Conservation (phyloP, 441 rosid genomes). For the Adansonia gregorii region DNA sequence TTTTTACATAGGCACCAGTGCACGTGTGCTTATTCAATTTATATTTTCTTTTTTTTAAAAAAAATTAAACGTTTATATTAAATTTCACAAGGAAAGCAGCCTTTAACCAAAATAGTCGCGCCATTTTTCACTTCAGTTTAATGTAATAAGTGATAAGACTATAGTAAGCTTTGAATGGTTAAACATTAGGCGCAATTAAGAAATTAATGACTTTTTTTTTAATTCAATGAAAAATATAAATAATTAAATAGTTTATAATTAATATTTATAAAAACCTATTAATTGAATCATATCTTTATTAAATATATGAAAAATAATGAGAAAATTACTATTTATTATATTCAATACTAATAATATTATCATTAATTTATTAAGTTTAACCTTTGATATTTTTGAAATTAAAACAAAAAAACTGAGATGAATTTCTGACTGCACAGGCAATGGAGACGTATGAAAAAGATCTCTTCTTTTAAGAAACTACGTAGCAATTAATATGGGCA, state of each 20-base stretch:
- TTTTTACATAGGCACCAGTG: conserved; percentile 33
- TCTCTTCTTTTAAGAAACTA: conserved; percentile 30
- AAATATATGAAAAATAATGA: too few species aligned
- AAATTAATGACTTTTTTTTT: too few species aligned
- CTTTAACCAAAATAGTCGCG: background rate
- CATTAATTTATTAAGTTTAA: too few species aligned
- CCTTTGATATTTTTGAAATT: background rate
- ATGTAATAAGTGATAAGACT: background rate
- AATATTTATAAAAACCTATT: too few species aligned
- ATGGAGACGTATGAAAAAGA: background rate
- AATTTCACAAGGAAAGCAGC: conserved; percentile 12
- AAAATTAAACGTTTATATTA: conserved; percentile 18
- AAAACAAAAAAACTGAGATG: background rate
- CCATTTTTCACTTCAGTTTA: background rate
- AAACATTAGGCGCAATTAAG: too few species aligned
- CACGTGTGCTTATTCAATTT: conserved; percentile 45
- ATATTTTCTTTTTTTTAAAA: background rate
- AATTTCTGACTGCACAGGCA: too few species aligned
- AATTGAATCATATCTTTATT: too few species aligned
- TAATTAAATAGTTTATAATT: too few species aligned
- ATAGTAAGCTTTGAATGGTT: too few species aligned
- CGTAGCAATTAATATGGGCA: background rate
- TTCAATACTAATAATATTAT: too few species aligned
- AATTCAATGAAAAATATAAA: too few species aligned
- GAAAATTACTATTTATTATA: too few species aligned